These are phyloP conservation scores for Verticillium dahliae DNA, from an alignment of 2,329 filamentous ascomycete genomes.

Conservation along the genomic window DNA sequence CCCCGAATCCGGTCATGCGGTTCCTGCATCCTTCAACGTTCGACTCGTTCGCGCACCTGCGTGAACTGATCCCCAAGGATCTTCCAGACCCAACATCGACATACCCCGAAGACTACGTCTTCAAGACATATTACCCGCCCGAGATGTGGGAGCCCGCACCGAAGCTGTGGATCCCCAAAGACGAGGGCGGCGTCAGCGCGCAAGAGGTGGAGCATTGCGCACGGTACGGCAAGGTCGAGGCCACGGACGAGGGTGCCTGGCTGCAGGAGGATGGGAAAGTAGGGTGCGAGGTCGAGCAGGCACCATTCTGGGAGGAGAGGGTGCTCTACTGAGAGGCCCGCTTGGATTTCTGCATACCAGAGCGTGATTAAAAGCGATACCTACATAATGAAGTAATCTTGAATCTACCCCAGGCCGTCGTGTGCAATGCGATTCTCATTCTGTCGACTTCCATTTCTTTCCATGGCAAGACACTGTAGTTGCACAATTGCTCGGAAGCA, in stretches of 20 bases:
- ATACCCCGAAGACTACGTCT: slow-evolving; percentile 53
- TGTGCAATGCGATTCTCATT: too few relatives aligned
- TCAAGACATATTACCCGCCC: slow-evolving; percentile 65
- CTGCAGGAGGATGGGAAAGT: slow-evolving; percentile 53
- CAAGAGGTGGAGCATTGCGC: slow-evolving; percentile 64
- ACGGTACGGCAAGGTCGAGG: slow-evolving; percentile 53
- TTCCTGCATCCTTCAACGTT: slow-evolving; percentile 77
- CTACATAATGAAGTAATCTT: background rate
- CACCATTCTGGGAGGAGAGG: slow-evolving; percentile 10
- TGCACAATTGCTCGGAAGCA: too few relatives aligned
- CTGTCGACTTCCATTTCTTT: too few relatives aligned
- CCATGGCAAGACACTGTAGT: too few relatives aligned
- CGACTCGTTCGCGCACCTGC: slow-evolving; percentile 55
- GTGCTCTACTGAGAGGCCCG: slow-evolving; percentile 4
- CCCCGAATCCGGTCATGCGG: slow-evolving; percentile 48
- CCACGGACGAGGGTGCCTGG: slow-evolving; percentile 65
- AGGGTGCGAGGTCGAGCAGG: slow-evolving; percentile 8
- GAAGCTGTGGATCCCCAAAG: slow-evolving; percentile 70
- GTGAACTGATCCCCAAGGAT: slow-evolving; percentile 9
- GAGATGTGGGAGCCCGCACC: slow-evolving; percentile 55
- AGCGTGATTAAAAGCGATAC: background rate
- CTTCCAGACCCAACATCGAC: slow-evolving; percentile 16
- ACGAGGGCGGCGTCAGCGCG: slow-evolving; percentile 59
- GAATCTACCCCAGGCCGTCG: too few relatives aligned
- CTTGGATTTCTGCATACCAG: background rate